Evolutionary conservation across 2,329 filamentous ascomycete species (phyloP).

Genomic region (Pseudodiploospora longispora): DNA sequence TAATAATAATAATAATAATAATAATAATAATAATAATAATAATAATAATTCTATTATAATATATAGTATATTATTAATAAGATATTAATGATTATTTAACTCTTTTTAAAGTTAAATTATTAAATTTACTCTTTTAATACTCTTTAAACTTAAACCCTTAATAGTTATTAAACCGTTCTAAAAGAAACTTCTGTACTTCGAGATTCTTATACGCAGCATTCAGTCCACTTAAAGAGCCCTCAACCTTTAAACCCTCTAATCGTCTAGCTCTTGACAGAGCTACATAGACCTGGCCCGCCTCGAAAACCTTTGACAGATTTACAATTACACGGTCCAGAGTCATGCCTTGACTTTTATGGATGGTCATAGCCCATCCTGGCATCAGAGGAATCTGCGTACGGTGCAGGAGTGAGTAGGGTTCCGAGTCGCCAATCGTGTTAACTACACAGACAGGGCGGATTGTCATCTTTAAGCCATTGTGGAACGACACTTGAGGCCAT

Average conservation of each 20-base stretch:
- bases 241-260: conserved; percentile 12
- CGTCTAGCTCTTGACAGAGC: conserved; percentile 15
- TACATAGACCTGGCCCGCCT: conserved; percentile 54
- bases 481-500: conserved; percentile 37
- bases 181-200: conserved; percentile 1
- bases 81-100: no score
- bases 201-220: not conserved
- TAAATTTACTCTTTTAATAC: no score
- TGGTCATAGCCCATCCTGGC: conserved; percentile 54
- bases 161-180: not conserved
- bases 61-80: no score
- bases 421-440: conserved; percentile 35
- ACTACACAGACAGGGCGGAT: conserved; percentile 45
- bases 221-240: conserved; percentile 4
- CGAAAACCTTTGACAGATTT: conserved; percentile 43
- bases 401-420: conserved; percentile 38
- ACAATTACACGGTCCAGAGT: conserved; percentile 52
- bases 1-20: no score
- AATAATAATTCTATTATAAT: no score
- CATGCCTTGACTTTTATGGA: conserved; percentile 57
- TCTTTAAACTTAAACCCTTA: no score
- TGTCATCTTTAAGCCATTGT: conserved; percentile 34
- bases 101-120: no score
- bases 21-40: no score
- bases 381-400: conserved; percentile 54